Evolutionary conservation across 2,329 filamentous ascomycete genomes (phyloP), one percentile per base, ranked within the genome.

Genomic region (Cucurbitaria berberidis): DNA sequence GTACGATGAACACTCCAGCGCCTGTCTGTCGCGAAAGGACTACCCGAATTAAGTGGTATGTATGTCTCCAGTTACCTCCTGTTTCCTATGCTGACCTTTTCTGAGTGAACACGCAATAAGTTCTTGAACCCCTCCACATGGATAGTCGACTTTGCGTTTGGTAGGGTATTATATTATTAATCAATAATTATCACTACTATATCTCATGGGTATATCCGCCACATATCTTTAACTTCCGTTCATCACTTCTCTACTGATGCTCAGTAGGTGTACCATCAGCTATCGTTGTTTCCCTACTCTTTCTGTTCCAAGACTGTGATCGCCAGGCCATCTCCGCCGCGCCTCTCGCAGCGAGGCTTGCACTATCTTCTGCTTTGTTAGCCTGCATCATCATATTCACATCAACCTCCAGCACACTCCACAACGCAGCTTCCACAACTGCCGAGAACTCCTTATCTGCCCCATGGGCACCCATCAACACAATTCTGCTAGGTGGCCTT

Each of bases 401-500:
- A 38, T 68, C 62, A 8, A 60, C 42, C 35, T 67, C 65, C 3
- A 63, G 40, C 24, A 60, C 51, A 18, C 59, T 55, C 64, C 61
- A 66, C 13, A 68, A 10, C 8, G 60, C 62, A 5, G 56, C 49
- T 34, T 65, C 63, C 6, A 64, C 64, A 15, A 59, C 53, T 6
- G 53, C 57, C 24, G 52, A 48, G n/a, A 68, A 68, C 41, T 70
- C 68, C 2, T 41, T 22, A 19, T 68, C 56, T 5, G 34, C 40
- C 3, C 59, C 63, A 48, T 67, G 63, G 5, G 63, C 55, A 15
- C 68, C 68, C 15, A 66, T 36, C 15, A 70, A 32, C 15, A 70
- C 54, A 3, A 70, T 59, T 16, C 57, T 63, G 10, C 60, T 60
- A 0, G 63, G 63, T n/a, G 59, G 54, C 16, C 49, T 43, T 5